A percentile compares a stretch with the other conserved stretches of the same genome.
Evolutionary conservation across 257 asterid species (phyloP).

Genomic region (Thymus quinquecostatus): DNA sequence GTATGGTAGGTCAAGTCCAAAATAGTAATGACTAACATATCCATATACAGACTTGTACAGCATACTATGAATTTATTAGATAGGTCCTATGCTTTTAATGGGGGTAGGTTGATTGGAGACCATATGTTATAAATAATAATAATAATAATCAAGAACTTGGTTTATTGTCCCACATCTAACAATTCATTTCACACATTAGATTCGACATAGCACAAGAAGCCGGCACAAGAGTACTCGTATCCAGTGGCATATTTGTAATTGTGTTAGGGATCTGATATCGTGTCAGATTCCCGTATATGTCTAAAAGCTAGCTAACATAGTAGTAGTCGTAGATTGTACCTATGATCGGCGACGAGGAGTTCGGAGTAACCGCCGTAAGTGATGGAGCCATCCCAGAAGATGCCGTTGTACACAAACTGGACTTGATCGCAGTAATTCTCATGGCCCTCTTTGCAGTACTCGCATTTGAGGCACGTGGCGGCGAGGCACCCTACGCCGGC

Average conservation of each 20-base stretch:
- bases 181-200: neutral
- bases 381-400: constrained; percentile 89
- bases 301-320: too few species aligned
- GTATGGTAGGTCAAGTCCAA: neutral
- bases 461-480: constrained; percentile 79
- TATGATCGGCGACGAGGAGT: constrained; percentile 57
- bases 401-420: constrained; percentile 74
- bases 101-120: constrained; percentile 1
- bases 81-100: neutral
- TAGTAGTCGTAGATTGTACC: constrained; percentile 21
- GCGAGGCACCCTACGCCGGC: constrained; percentile 92
- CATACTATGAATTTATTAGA: too few species aligned
- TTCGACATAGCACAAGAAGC: neutral
- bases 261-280: too few species aligned
- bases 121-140: neutral
- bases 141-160: neutral
- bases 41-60: too few species aligned
- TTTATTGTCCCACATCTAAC: neutral
- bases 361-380: constrained; percentile 94
- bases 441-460: constrained; percentile 56
- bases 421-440: constrained; percentile 83
- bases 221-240: too few species aligned
- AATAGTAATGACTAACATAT: neutral
- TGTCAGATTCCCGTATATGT: too few species aligned
- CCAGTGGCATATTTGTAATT: too few species aligned